Conservation (phyloP, 2,329 filamentous ascomycete species). For the Raffaelea ambrosiae region DNA sequence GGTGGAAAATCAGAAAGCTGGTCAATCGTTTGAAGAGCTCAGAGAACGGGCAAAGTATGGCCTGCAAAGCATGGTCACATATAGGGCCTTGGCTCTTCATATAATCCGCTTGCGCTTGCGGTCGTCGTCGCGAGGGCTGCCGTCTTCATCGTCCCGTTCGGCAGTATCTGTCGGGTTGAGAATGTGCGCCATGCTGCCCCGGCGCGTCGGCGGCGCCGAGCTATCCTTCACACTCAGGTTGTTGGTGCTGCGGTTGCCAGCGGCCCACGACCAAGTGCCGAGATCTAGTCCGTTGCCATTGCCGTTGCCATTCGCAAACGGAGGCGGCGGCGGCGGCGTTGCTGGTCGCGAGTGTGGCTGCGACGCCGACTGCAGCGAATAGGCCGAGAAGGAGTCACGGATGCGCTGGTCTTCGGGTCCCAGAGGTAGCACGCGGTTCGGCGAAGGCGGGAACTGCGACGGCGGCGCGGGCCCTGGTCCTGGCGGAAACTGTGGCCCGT, state of each 20-base stretch:
- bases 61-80: not conserved
- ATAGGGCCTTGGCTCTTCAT: conserved; percentile 16
- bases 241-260: conserved; percentile 33
- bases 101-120: conserved; percentile 54
- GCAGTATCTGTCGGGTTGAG: conserved; percentile 51
- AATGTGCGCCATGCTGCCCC: conserved; percentile 56
- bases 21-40: too few species aligned
- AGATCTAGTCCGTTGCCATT: conserved; percentile 26
- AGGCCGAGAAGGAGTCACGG: conserved; percentile 47
- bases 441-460: conserved; percentile 46
- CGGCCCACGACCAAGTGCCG: conserved; percentile 49
- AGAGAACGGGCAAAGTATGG: not conserved
- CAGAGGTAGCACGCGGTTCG: conserved; percentile 36
- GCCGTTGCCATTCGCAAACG: conserved; percentile 36
- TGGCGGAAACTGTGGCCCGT: conserved; percentile 51
- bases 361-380: conserved; percentile 37
- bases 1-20: too few species aligned
- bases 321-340: conserved; percentile 44
- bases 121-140: conserved; percentile 46
- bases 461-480: conserved; percentile 17
- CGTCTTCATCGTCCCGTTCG: conserved; percentile 48
- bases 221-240: conserved; percentile 43
- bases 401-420: conserved; percentile 45
- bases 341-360: conserved; percentile 44
- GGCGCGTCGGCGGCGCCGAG: conserved; percentile 46